Evolutionary conservation across 441 rosid genomes (phyloP).

Genomic region (Aquilaria agallochum): DNA sequence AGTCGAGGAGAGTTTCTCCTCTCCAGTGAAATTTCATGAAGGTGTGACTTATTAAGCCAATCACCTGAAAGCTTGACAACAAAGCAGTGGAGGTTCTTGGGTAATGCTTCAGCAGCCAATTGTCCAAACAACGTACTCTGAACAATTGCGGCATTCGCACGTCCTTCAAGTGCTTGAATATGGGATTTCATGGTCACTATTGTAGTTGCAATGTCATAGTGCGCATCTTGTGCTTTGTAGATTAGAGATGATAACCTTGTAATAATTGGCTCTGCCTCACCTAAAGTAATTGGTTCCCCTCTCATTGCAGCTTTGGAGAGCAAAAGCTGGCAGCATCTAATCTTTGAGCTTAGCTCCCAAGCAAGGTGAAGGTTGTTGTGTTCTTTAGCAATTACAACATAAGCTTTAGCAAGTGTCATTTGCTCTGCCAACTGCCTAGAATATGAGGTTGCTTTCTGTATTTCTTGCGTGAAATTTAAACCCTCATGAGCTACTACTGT

Average conservation of each 20-base stretch:
- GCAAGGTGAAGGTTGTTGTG: conserved; percentile 85
- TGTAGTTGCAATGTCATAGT: conserved; percentile 86
- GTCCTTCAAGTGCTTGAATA: conserved; percentile 93
- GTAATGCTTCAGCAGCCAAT: conserved; percentile 64
- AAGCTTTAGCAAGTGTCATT: conserved; percentile 95
- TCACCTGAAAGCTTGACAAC: conserved; percentile 64
- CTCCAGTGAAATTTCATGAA: conserved; percentile 58
- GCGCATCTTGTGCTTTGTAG: conserved; percentile 85
- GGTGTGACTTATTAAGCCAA: conserved; percentile 53
- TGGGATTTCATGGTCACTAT: conserved; percentile 88
- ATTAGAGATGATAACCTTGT: conserved; percentile 67
- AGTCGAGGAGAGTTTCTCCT: conserved; percentile 71
- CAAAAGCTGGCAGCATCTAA: conserved; percentile 77
- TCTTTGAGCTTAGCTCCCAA: conserved; percentile 85
- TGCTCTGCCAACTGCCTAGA: conserved; percentile 86
- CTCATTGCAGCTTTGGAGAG: conserved; percentile 91
- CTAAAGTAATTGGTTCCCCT: conserved; percentile 56
- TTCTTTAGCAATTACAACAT: conserved; percentile 91
- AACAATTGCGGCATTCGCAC: conserved; percentile 80
- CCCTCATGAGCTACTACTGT: conserved; percentile 32
- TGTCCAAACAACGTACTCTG: conserved; percentile 84
- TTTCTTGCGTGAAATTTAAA: conserved; percentile 69
- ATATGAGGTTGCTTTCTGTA: conserved; percentile 66
- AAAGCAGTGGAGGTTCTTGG: conserved; percentile 79
- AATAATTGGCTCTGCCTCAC: conserved; percentile 74